Evolutionary conservation across 2,329 filamentous ascomycete genomes (phyloP), one percentile per base, ranked within the genome.

Genomic region (Hypoxylon sp.): DNA sequence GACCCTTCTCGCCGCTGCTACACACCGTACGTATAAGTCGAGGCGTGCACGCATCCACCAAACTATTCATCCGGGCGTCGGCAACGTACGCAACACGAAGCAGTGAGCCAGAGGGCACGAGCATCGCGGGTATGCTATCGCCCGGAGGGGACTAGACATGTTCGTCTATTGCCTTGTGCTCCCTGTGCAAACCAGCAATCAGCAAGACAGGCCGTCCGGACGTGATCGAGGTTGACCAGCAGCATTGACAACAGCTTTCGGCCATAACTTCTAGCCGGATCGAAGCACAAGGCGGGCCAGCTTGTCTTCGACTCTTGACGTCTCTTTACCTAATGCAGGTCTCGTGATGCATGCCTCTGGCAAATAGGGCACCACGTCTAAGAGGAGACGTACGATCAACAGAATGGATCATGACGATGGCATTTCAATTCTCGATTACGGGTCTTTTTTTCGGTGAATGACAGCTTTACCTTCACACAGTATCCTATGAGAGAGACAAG

Each of bases 1-100:
- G 37, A 46, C 43, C 42, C 51, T 51, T 49, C 46, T 58, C 51
- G 55, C 55, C 55, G n/a, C 47, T 40, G 31, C 13, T 51, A 58
- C 42, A 57, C 25, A 44, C 42, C 29, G 32, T 51, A 31, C 37
- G 26, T 23, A 42, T 6, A 37, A 40, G 30, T 40, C 41, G 43
- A 42, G 17, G 31, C 46, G 49, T 42, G 21, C 21, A 30, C 12
- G 9, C 35, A 49, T 41, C 21, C 9, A 29, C 34, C 20, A 13
- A 34, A 32, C 25, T 26, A n/a, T 43, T 19, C 47, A 29, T 29
- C 32, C 27, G 50, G 50, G 54, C 50, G 50, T 45, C 36, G 26
- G 34, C 31, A 15, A 25, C 35, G 32, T 42, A 31, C 20, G 19
- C 19, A n/a, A 41, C 40, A 43, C 35, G 35, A 49, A 37, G 27